Evolutionary conservation across 805 yeast species (phyloP), one percentile per base, ranked within the genome.

Genomic region (Spathaspora girioi): DNA sequence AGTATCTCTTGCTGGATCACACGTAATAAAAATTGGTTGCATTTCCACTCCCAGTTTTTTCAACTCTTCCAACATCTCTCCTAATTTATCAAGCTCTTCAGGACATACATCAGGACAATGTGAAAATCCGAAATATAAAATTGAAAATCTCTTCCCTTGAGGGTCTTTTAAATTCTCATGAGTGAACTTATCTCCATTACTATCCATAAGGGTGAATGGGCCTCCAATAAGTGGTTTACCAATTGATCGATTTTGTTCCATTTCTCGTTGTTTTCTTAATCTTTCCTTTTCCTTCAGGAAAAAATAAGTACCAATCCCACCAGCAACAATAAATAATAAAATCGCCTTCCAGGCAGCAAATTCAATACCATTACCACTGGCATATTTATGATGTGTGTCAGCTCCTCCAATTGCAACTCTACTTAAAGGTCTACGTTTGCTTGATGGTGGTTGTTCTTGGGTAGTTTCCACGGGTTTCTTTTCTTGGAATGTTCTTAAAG

Each of bases 81-180:
- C 93, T 64, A 94, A 78, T 64, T 93, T 89, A 67, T 94, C 99
- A 53, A 94, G 79, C 67, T 94, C 99, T 68, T 94, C 99, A 10
- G 99, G 99, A 69, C 99, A 94, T 49, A 94, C 92, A 70, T 94
- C 99, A 6, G 99, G 99, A 71, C 99, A 94, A 70, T 92, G 92
- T 3, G 97, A 88, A 74, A 94, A 94, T 0, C 99, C 99, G 70
- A 94, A 94, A 67, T 94, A 94, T n/a, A 93, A 68, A 45, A 94
- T 73, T 10, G 93, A 82, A 69, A 91, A 94, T 65, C 82, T 86
- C 55, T 69, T 70, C 5, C 69, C 58, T 51, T 70, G 66, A 12
- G 51, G 51, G 32, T 92, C 94, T 55, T 80, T 69, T 62, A 94
- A 72, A 59, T 93, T 78, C 55, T 89, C 76, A 26, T 90, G 83